Evolutionary conservation across 2,329 filamentous ascomycete genomes (phyloP), one percentile per base, ranked within the genome.

Genomic region (Dactylella cylindrospora): DNA sequence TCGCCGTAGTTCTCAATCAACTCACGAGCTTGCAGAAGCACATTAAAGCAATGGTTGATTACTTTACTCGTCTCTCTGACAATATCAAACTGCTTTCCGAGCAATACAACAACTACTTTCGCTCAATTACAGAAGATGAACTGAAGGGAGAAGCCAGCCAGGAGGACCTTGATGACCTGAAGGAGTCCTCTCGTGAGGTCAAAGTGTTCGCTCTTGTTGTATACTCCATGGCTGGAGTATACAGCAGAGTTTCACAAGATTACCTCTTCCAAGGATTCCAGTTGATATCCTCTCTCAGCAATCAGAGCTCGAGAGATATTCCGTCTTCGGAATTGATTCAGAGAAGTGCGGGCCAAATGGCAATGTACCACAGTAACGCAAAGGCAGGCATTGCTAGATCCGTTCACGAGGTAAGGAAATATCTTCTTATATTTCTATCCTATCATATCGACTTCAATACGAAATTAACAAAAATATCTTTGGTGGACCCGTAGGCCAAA

Each of bases 211-310:
- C 40, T 9, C 8, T 44, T 2, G 40, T 44, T 8, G 40, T 44
- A 17, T 5, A 44, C 9, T 17, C 26, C 1, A 44, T 29, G 26
- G 26, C 40, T 9, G 22, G 9, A 13, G 9, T 15, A 29, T 44
- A 44, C 9, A 17, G 25, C 10, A 32, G 10, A 4, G 9, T 44
- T 13, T 20, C 40, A 8, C 40, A 44, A 32, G 32, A 31, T 7
- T 25, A 44, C 13, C n/a, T 44, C 5, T 44, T 44, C 26, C 25
- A 32, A 13, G 40, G 40, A 3, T 44, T 44, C 26, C 40, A 44
- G 9, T 28, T 44, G 4, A 44, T 44, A 25, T 31, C 15, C 26
- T 31, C 4, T 15, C 15, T 44, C 6, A 32, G 40, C 15, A 44
- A 44, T 15, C 26, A 28, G 1, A 10, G 23, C 9, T 28, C 40